Percentiles rank a stretch among this genome's conserved stretches.
These are phyloP conservation scores for Leptosphaerulina australis DNA, from an alignment of 2,329 filamentous ascomycete species.

Conservation along the genomic window DNA sequence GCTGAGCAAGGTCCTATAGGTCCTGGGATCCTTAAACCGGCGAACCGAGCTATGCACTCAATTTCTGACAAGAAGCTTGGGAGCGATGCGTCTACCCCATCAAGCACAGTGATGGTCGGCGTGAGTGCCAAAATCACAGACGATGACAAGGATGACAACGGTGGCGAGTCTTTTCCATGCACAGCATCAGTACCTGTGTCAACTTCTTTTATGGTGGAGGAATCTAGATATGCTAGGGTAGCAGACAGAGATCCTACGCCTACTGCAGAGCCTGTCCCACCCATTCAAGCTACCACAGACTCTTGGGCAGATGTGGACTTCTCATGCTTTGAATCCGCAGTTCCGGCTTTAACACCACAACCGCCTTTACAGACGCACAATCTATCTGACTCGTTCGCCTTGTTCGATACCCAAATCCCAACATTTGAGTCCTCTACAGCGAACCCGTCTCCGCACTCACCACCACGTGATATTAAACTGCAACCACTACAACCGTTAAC, in stretches of 20 bases:
- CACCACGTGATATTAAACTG: slow-evolving; percentile 24
- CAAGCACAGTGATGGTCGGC: not conserved
- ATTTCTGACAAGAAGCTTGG: slow-evolving; percentile 19
- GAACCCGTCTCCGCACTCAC: slow-evolving; percentile 28
- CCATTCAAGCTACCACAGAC: slow-evolving; percentile 15
- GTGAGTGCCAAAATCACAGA: not conserved
- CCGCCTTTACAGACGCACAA: slow-evolving; percentile 11
- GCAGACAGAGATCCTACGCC: not conserved
- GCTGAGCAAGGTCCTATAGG: slow-evolving; percentile 40
- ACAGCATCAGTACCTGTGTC: not conserved
- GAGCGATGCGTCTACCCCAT: not conserved
- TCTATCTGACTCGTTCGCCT: slow-evolving; percentile 31
- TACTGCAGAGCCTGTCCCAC: slow-evolving; percentile 5
- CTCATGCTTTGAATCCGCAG: slow-evolving; percentile 41
- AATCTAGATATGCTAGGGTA: not conserved
- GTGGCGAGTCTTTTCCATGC: slow-evolving; percentile 11
- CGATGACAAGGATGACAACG: not conserved
- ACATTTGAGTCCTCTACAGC: slow-evolving; percentile 16
- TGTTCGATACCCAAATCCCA: slow-evolving; percentile 31
- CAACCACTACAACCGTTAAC: slow-evolving; percentile 33
- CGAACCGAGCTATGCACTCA: slow-evolving; percentile 21
- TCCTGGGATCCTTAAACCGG: slow-evolving; percentile 35
- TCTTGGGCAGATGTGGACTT: slow-evolving; percentile 27
- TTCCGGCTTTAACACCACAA: slow-evolving; percentile 6
- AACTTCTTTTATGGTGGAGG: not conserved